Evolutionary conservation across 1,284 basidiomycete species (phyloP), one percentile per base, ranked within the genome.

Genomic region (Baeospora myosura): DNA sequence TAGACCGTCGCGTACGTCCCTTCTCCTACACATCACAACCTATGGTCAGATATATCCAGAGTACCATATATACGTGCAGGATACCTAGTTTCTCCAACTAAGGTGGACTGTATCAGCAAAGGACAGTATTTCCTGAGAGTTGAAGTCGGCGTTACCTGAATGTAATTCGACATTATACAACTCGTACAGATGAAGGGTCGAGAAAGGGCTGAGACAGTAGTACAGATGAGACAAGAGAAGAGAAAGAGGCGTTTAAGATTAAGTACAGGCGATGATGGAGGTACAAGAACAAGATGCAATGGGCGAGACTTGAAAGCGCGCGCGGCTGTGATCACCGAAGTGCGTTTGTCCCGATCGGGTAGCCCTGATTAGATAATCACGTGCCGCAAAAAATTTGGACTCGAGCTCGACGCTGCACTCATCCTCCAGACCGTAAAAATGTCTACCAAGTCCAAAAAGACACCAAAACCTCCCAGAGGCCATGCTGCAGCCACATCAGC

Each of bases 1-100:
- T 84, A 93, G 5, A 93, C 89, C 3, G 88, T 93, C 22, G 91
- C 90, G 62, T 89, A 89, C 36, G 86, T 89, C 42, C 86, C 86
- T 67, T 89, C 85, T 52, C 87, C 86, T 81, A 52, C 29, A 33
- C 25, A 22, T 55, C 16, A 48, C 43, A 20, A 50, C 46, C 24
- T 24, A 18, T 31, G 35, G 18, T 40, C 17, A 42, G 33, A 29
- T 16, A 17, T 40, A 31, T 40, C 33, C 12, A 28, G 30, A 30
- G 12, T 26, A 17, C 2, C 28, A 33, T 28, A 37, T 10, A 28
- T n/a, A 49, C 64, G 32, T 26, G 34, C 4, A 26, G 50, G 65
- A 52, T 57, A 72, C 80, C 88, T 59, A 91, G 72, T 68, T 93
- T 94, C 68, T 94, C 90, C 38, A 94, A 72, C 78, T 91, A 55